A percentile compares a stretch with the other conserved stretches of the same genome.
phyloP scores from a whole-genome alignment of 2,329 filamentous ascomycete species.

The Pseudocercospora vitis region DNA sequence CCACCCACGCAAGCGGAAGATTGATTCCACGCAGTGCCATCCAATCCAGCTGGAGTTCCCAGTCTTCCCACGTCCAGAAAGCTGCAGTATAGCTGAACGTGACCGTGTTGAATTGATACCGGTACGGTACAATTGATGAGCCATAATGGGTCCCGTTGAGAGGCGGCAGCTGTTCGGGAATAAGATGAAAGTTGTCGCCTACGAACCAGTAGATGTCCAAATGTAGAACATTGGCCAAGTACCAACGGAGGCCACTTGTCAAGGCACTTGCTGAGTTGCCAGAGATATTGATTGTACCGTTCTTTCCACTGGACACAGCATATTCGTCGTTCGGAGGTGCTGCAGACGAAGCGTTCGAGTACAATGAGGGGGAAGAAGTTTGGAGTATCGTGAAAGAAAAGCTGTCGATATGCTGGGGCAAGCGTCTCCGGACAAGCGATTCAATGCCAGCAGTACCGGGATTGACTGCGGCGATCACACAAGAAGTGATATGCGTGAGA shows the following conservation, averaged over 20 bases:
- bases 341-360: not conserved
- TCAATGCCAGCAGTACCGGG: constrained; percentile 10
- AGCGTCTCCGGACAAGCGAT: constrained; percentile 12
- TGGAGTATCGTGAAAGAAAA: constrained; percentile 13
- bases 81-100: constrained; percentile 55
- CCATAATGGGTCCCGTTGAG: constrained; percentile 41
- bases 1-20: constrained; percentile 54
- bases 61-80: constrained; percentile 57
- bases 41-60: constrained; percentile 56
- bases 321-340: constrained; percentile 22
- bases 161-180: constrained; percentile 35
- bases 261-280: constrained; percentile 26
- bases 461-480: not conserved
- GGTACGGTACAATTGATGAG: constrained; percentile 47
- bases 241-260: constrained; percentile 42
- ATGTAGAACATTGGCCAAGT: constrained; percentile 45
- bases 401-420: constrained; percentile 9
- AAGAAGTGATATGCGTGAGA: not conserved
- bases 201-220: constrained; percentile 53
- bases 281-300: constrained; percentile 25
- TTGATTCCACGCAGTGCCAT: constrained; percentile 55
- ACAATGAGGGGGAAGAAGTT: not conserved
- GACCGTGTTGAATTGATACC: constrained; percentile 57
- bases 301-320: constrained; percentile 21
- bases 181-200: constrained; percentile 44